Percentiles rank a stretch among this genome's conserved stretches.
phyloP scores from a whole-genome alignment of 305 asterid species.

The Fraxinus nigra region DNA sequence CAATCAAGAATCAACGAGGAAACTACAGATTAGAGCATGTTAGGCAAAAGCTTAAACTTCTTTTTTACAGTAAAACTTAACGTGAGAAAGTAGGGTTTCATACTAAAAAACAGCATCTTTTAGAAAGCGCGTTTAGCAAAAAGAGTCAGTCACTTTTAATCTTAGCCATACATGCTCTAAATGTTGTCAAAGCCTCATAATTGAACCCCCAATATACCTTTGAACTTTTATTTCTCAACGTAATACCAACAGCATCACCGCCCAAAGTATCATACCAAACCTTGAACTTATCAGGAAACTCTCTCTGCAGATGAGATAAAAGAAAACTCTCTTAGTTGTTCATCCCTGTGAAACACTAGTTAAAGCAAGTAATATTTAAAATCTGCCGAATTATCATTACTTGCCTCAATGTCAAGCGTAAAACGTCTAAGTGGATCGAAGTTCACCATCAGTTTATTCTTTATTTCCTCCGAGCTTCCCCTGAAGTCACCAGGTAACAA shows the following conservation, averaged over 20 bases:
- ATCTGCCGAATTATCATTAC: constrained; percentile 21
- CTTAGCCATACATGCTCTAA: neutral
- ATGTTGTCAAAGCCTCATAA: neutral
- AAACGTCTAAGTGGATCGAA: constrained; percentile 77
- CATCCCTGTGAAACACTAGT: neutral
- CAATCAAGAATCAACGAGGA: neutral
- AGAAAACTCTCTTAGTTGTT: constrained; percentile 17
- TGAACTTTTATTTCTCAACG: constrained; percentile 49
- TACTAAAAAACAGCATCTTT: neutral
- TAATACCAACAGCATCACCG: constrained; percentile 94
- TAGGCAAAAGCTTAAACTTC: neutral
- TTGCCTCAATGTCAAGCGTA: constrained; percentile 72
- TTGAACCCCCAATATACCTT: constrained; percentile 45
- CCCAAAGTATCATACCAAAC: constrained; percentile 93
- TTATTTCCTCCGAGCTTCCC: constrained; percentile 49
- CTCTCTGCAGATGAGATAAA: constrained; percentile 50
- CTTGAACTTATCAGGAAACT: constrained; percentile 62
- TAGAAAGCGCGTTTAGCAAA: neutral
- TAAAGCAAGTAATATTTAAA: constrained; percentile 4
- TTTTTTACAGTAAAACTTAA: neutral
- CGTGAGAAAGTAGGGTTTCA: neutral
- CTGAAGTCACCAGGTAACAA: constrained; percentile 45
- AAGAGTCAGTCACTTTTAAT: neutral
- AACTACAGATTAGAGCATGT: neutral
- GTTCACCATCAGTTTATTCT: constrained; percentile 75